A percentile compares a stretch with the other conserved stretches of the same genome.
phyloP scores from a whole-genome alignment of 2,329 filamentous ascomycete genomes.

The Exophiala calicioides region DNA sequence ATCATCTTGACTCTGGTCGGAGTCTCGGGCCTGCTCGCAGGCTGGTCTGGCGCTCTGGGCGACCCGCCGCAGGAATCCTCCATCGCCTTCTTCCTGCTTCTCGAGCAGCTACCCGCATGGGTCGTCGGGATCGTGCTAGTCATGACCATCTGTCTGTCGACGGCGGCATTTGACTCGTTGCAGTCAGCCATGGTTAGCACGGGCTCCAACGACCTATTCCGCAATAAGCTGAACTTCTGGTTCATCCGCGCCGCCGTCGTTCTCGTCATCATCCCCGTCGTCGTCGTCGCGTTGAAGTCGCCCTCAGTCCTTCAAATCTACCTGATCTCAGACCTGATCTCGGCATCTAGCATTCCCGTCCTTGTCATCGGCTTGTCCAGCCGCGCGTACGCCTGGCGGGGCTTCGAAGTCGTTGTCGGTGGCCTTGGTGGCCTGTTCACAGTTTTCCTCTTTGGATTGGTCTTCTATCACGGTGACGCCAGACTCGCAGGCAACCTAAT shows the following conservation, averaged over 20 bases:
- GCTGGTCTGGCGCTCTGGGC: slow-evolving; percentile 73
- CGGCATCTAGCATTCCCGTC: slow-evolving; percentile 73
- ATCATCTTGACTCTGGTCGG: slow-evolving; percentile 73
- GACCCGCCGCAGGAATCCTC: slow-evolving; percentile 63
- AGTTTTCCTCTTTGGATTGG: slow-evolving; percentile 77
- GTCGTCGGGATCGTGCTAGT: slow-evolving; percentile 79
- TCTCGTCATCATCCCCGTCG: slow-evolving; percentile 70
- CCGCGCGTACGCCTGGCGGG: slow-evolving; percentile 69
- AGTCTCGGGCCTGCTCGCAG: slow-evolving; percentile 70
- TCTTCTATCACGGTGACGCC: slow-evolving; percentile 70
- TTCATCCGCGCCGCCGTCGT: slow-evolving; percentile 70
- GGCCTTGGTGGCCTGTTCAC: slow-evolving; percentile 75
- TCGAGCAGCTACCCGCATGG: slow-evolving; percentile 72
- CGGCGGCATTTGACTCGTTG: slow-evolving; percentile 76
- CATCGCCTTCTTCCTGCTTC: slow-evolving; percentile 72
- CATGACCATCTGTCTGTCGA: slow-evolving; percentile 76
- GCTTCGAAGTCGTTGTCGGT: slow-evolving; percentile 77
- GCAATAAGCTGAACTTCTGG: slow-evolving; percentile 76
- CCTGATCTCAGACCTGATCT: slow-evolving; percentile 77
- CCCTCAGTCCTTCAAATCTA: slow-evolving; percentile 79
- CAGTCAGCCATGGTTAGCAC: slow-evolving; percentile 85
- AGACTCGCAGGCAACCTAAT: slow-evolving; percentile 66
- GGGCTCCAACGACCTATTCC: slow-evolving; percentile 80
- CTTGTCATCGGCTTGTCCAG: slow-evolving; percentile 71
- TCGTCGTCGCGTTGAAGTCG: slow-evolving; percentile 72